A percentile compares a stretch with the other conserved stretches of the same genome.
phyloP scores from a whole-genome alignment of 2,329 filamentous ascomycete species.

The Phialophora verrucosa region DNA sequence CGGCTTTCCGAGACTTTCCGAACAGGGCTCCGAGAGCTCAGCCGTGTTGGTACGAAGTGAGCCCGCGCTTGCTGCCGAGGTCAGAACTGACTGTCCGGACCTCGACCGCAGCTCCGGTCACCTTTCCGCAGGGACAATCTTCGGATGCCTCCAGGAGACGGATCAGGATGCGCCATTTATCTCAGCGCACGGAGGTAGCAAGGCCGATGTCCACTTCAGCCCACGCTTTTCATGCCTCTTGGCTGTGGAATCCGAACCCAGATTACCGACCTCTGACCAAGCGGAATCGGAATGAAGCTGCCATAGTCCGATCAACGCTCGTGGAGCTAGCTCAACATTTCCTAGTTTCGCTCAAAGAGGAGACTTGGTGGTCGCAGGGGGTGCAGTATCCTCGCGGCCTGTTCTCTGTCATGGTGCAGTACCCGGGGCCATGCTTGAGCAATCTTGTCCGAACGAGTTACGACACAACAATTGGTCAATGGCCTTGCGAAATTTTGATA shows the following conservation, averaged over 20 bases:
- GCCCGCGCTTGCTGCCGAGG: constrained; percentile 13
- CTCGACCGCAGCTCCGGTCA: constrained; percentile 5
- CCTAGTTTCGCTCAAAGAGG: neutral
- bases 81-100: neutral
- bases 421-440: neutral
- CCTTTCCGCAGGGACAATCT: constrained; percentile 10
- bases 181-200: neutral
- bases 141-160: constrained; percentile 13
- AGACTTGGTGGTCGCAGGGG: neutral
- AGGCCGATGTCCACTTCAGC: neutral
- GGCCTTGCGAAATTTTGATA: neutral
- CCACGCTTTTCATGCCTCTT: neutral
- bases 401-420: neutral
- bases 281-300: neutral
- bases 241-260: neutral
- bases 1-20: constrained; percentile 2
- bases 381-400: neutral
- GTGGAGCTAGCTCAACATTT: neutral
- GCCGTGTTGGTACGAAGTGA: neutral
- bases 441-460: neutral
- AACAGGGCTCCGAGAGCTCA: neutral
- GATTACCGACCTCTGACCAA: neutral
- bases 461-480: neutral
- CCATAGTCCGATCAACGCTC: neutral
- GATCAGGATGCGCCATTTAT: constrained; percentile 16